A percentile compares a stretch with the other conserved stretches of the same genome.
phyloP scores from a whole-genome alignment of 2,329 filamentous ascomycete genomes.

The Purpureocillium lavendulum region DNA sequence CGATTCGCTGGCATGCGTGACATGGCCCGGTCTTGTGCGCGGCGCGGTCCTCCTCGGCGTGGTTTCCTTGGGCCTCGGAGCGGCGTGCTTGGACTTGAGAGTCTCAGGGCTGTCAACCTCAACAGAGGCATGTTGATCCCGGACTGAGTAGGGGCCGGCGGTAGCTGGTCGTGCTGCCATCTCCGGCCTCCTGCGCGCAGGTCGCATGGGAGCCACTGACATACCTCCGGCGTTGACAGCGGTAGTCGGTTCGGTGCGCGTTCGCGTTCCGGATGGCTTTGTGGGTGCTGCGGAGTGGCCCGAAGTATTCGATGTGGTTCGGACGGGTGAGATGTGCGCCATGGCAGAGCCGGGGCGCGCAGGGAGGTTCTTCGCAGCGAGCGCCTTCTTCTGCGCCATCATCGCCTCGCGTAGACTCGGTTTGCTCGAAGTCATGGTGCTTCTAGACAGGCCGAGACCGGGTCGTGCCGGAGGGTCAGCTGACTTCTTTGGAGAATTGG shows the following conservation, averaged over 20 bases:
- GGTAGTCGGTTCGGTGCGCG: slow-evolving; percentile 34
- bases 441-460: slow-evolving; percentile 54
- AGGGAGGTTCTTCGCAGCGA: slow-evolving; percentile 42
- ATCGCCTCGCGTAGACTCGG: slow-evolving; percentile 75
- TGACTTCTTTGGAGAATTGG: slow-evolving; percentile 53
- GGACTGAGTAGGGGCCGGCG: slow-evolving; percentile 56
- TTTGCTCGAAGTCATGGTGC: slow-evolving; percentile 48
- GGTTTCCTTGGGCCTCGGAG: slow-evolving; percentile 40
- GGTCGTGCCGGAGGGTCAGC: slow-evolving; percentile 41
- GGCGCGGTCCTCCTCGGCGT: slow-evolving; percentile 44
- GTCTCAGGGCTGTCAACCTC: slow-evolving; percentile 37
- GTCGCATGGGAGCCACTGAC: slow-evolving; percentile 56
- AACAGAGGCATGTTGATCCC: slow-evolving; percentile 32
- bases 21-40: slow-evolving; percentile 37
- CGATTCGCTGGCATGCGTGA: slow-evolving; percentile 42
- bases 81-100: slow-evolving; percentile 35
- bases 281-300: slow-evolving; percentile 16
- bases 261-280: slow-evolving; percentile 27
- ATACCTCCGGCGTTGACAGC: slow-evolving; percentile 46
- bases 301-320: slow-evolving; percentile 28
- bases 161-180: slow-evolving; percentile 52
- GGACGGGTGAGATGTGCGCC: slow-evolving; percentile 49
- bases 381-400: slow-evolving; percentile 67
- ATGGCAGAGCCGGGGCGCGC: slow-evolving; percentile 55
- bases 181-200: slow-evolving; percentile 49